Evolutionary conservation across 768 basidiomycete genomes (phyloP).

Genomic region (Porpolomopsis calyptriformis): DNA sequence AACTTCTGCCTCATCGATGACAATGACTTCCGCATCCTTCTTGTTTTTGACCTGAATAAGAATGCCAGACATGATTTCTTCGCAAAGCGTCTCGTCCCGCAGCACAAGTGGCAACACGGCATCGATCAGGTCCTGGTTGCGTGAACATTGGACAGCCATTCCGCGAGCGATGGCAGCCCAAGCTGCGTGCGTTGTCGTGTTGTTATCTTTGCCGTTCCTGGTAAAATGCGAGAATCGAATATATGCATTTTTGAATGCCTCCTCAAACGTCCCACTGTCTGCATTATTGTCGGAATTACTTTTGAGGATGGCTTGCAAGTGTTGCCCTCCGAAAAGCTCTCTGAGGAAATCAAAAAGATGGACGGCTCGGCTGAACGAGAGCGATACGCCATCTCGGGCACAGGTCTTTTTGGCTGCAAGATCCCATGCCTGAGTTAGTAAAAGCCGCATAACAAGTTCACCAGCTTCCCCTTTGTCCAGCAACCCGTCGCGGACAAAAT

Average conservation of each 20-base stretch:
- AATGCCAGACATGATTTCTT: too few species aligned
- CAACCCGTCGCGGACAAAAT: conserved; percentile 6
- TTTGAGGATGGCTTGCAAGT: neutral
- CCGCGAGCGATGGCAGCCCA: neutral
- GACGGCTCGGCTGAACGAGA: neutral
- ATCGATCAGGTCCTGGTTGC: neutral
- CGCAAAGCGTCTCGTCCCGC: too few species aligned
- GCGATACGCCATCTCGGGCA: neutral
- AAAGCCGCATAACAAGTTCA: conserved; percentile 15
- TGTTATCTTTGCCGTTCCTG: neutral
- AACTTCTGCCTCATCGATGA: too few species aligned
- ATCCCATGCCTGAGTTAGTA: conserved; percentile 15
- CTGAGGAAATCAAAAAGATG: neutral
- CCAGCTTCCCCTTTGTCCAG: conserved; percentile 12
- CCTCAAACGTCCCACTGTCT: neutral
- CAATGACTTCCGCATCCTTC: too few species aligned
- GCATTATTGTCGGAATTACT: neutral
- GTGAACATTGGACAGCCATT: neutral
- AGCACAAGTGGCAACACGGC: too few species aligned
- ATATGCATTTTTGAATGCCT: neutral
- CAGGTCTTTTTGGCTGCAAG: conserved; percentile 1
- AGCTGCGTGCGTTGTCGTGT: neutral
- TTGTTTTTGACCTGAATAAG: too few species aligned
- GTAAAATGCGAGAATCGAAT: neutral
- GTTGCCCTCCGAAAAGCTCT: neutral